A percentile compares a stretch with the other conserved stretches of the same genome.
Conservation (phyloP, 352 stramenopile genomes). For the Globisporangium iwayamae region DNA sequence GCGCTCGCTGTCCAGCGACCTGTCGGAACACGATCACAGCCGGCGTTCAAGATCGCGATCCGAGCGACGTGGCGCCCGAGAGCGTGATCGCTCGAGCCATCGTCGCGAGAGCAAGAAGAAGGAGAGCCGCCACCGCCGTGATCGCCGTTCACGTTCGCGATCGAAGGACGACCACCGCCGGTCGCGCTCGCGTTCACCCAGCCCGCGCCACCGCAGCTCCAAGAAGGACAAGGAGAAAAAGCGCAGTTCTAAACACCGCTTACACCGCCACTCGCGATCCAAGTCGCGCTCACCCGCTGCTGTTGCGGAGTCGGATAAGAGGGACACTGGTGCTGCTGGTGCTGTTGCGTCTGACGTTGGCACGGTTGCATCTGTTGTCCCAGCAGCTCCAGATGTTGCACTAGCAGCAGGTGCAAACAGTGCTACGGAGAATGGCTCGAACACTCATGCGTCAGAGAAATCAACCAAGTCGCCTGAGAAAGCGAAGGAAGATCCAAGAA, state of each 20-base stretch:
- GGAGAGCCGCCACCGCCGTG: constrained; percentile 13
- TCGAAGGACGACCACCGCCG: constrained; percentile 10
- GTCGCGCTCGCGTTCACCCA: constrained; percentile 18
- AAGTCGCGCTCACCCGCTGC: constrained; percentile 11
- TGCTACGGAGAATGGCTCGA: neutral
- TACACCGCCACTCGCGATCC: constrained; percentile 14
- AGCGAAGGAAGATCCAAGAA: constrained; percentile 8
- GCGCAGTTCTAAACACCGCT: constrained; percentile 4
- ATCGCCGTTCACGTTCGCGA: constrained; percentile 14
- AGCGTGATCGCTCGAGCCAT: constrained; percentile 12
- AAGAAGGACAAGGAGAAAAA: constrained; percentile 20
- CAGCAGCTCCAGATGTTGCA: neutral
- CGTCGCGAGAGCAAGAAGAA: constrained; percentile 15
- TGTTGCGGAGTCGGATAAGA: neutral
- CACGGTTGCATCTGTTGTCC: neutral
- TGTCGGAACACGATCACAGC: constrained; percentile 20
- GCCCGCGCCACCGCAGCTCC: constrained; percentile 27
- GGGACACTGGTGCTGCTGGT: neutral
- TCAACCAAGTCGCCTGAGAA: constrained; percentile 13
- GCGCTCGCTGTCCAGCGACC: constrained; percentile 19
- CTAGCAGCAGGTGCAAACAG: neutral
- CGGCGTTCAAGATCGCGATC: constrained; percentile 38
- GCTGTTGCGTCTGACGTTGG: neutral
- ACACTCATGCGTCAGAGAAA: neutral
- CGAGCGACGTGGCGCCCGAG: constrained; percentile 6